phyloP scores from a whole-genome alignment of 495 filamentous ascomycete genomes.

The Penicillium odoratum region DNA sequence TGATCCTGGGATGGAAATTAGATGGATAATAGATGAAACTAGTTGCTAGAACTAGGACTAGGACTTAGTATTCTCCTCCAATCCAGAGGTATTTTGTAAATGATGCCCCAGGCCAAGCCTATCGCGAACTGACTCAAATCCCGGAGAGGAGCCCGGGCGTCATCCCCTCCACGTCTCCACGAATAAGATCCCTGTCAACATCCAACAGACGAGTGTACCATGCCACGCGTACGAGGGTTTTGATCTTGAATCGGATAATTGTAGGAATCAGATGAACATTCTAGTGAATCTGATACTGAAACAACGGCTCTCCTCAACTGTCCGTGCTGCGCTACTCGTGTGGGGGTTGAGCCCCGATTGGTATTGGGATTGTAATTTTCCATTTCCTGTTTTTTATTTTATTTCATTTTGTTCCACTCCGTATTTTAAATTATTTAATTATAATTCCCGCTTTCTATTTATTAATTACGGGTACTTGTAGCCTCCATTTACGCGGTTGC shows the following conservation, averaged over 20 bases:
- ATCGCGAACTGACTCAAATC: too few relatives aligned
- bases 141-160: too few relatives aligned
- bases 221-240: not conserved
- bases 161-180: not conserved
- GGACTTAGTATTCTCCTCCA: too few relatives aligned
- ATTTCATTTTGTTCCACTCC: not conserved
- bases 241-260: not conserved
- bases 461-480: too few relatives aligned
- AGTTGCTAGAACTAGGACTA: too few relatives aligned
- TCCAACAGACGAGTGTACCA: not conserved
- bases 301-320: not conserved
- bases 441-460: too few relatives aligned
- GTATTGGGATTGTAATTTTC: too few relatives aligned
- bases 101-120: too few relatives aligned
- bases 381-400: not conserved
- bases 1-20: too few relatives aligned
- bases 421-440: too few relatives aligned
- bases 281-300: not conserved
- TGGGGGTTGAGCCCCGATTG: not conserved
- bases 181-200: not conserved
- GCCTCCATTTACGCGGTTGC: conserved; percentile 8
- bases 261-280: not conserved
- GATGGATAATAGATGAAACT: too few relatives aligned
- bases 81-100: too few relatives aligned
- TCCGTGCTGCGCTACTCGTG: not conserved